Evolutionary conservation across 2,329 filamentous ascomycete species (phyloP), one percentile per base, ranked within the genome.

Genomic region (Venturia oleaginea): DNA sequence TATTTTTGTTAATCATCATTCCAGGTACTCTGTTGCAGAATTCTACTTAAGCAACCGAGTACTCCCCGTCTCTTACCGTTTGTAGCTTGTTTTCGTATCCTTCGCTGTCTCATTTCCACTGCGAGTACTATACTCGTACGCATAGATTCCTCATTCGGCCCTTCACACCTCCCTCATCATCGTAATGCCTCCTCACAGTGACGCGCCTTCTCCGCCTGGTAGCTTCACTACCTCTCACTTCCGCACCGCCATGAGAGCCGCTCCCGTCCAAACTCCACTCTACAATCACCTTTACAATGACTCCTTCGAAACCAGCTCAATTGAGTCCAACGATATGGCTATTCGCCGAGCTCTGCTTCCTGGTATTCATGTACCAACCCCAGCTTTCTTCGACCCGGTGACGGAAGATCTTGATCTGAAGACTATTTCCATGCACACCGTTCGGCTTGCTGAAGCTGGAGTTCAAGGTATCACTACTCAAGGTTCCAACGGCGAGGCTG

Each of bases 401-500:
- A 74, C 73, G 57, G 77, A 79, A 64, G 74, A 76, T 30, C 71
- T 79, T 27, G 77, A 79, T 64, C 64, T 77, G 2, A 70, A 74
- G 42, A 77, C 76, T 13, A 74, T 72, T 40, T 71, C 72, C 55
- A 74, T 69, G 42, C 77, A 79, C 64, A 85, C 88, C 43, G 82
- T 89, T 62, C 84, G 86, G 70, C 84, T 93, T n/a, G 89, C 88
- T 59, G 74, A 82, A 64, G 84, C 87, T 34, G 90, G 90, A 67
- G 84, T 92, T 51, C 83, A 86, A 19, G 89, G 89, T 24, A 81
- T 93, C 59, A 87, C 89, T 60, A 90, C 87, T 13, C 89, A 92
- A 73, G 90, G 90, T 59, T 91, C 87, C 72, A 93, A 93, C 72
- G 90, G 90, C 70, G 90, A 94, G 78, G 89, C 90, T 8, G 89